phyloP scores from a whole-genome alignment of 192 early-diverging fungal species.

The Umbelopsis vinacea region DNA sequence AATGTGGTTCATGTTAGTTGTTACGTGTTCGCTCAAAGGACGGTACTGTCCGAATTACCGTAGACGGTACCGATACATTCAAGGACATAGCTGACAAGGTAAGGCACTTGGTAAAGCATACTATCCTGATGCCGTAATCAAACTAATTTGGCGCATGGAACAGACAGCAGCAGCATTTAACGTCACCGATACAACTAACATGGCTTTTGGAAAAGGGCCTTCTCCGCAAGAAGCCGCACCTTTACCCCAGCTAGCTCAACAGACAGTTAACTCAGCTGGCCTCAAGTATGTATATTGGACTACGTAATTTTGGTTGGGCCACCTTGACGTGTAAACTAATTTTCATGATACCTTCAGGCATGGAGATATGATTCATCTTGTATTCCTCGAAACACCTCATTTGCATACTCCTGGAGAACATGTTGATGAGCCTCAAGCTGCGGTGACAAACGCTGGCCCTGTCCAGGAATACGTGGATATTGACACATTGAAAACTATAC shows the following conservation, averaged over 20 bases:
- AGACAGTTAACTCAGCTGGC: conserved; percentile 39
- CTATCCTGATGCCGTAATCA: background rate
- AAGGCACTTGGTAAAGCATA: background rate
- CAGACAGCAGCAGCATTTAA: conserved; percentile 51
- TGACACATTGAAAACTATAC: conserved; percentile 28
- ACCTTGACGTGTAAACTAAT: background rate
- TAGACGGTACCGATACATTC: conserved; percentile 60
- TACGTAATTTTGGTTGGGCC: background rate
- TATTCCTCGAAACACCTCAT: conserved; percentile 40
- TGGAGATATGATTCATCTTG: conserved; percentile 57
- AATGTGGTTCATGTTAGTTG: conserved; percentile 41
- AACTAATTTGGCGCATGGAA: conserved; percentile 2
- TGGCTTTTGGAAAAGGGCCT: conserved; percentile 50
- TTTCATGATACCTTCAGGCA: conserved; percentile 40
- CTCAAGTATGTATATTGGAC: conserved; percentile 39
- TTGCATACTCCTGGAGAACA: conserved; percentile 4
- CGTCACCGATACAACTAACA: conserved; percentile 45
- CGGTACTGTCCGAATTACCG: conserved; percentile 67
- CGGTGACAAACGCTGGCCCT: conserved; percentile 34
- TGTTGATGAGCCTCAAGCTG: conserved; percentile 15
- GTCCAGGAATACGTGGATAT: conserved; percentile 12
- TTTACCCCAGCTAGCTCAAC: conserved; percentile 35
- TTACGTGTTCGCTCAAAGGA: conserved; percentile 74
- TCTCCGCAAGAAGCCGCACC: conserved; percentile 34
- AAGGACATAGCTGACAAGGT: conserved; percentile 60